A percentile compares a stretch with the other conserved stretches of the same genome.
Conservation (phyloP, 257 asterid species). For the Gentiana macrophylla region DNA sequence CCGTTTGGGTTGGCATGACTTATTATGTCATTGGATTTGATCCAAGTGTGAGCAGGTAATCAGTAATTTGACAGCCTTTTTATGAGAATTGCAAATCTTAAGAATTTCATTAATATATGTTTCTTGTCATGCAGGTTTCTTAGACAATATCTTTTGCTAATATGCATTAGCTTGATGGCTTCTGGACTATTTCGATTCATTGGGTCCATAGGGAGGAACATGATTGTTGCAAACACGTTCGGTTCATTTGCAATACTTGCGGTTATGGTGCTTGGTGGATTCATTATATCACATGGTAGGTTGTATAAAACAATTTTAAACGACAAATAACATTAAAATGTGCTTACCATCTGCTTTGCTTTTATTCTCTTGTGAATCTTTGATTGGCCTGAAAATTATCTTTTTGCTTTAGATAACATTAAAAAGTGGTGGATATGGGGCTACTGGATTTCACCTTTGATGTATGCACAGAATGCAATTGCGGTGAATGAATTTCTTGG, state of each 20-base stretch:
- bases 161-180: conserved; percentile 12
- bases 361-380: not conserved
- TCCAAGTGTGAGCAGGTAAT: conserved; percentile 64
- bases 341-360: not conserved
- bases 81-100: not conserved
- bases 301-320: not conserved
- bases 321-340: no score
- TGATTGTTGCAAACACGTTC: conserved; percentile 13
- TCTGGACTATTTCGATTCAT: conserved; percentile 12
- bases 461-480: conserved; percentile 39
- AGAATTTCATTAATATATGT: not conserved
- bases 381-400: not conserved
- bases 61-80: not conserved
- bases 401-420: conserved; percentile 5
- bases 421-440: conserved; percentile 14
- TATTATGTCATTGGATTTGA: conserved; percentile 80
- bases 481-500: conserved; percentile 38
- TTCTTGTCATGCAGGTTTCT: conserved; percentile 7
- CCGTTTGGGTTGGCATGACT: conserved; percentile 65
- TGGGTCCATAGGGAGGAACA: conserved; percentile 11
- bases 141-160: conserved; percentile 3
- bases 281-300: conserved; percentile 3
- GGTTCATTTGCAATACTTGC: conserved; percentile 8
- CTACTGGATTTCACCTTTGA: conserved; percentile 19
- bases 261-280: conserved; percentile 10